Evolutionary conservation across 192 early-diverging fungal species (phyloP).

Genomic region (Backusella sp.): DNA sequence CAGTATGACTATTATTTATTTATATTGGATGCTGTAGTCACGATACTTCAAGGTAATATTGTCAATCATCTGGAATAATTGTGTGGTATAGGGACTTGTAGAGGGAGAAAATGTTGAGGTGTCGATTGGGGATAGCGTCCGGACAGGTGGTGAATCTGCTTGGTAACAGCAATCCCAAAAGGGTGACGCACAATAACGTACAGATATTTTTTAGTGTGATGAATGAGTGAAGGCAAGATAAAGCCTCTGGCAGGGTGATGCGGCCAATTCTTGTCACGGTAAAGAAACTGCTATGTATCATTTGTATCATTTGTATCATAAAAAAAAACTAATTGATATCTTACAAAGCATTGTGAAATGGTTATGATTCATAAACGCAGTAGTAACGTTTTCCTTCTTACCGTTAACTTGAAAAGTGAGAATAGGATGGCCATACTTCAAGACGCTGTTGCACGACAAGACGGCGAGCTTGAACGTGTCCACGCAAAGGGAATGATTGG

Average conservation of each 20-base stretch:
- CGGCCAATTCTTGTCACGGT: conserved; percentile 30
- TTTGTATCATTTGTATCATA: conserved; percentile 35
- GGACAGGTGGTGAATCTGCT: conserved; percentile 5
- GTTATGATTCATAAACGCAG: conserved; percentile 21
- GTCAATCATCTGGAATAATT: conserved; percentile 20
- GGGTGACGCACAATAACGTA: conserved; percentile 21
- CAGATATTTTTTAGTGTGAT: conserved; percentile 23
- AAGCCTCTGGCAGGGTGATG: conserved; percentile 23
- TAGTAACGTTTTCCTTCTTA: conserved; percentile 20
- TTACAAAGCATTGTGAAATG: conserved; percentile 22
- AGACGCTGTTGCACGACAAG: conserved; percentile 19
- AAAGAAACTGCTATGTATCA: conserved; percentile 25
- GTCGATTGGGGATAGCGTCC: conserved; percentile 15
- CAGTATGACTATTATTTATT: neutral
- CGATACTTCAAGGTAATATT: conserved; percentile 3
- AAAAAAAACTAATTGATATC: conserved; percentile 20
- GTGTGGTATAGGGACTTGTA: conserved; percentile 12
- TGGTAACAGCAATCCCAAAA: neutral
- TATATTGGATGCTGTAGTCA: neutral
- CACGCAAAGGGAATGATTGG: conserved; percentile 22
- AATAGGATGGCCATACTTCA: conserved; percentile 20
- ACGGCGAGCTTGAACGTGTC: conserved; percentile 20
- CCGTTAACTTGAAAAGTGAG: conserved; percentile 30
- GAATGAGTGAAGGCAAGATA: conserved; percentile 27
- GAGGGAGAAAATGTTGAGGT: conserved; percentile 20